A percentile compares a stretch with the other conserved stretches of the same genome.
phyloP scores from a whole-genome alignment of 1,284 basidiomycete genomes.

The Agroathelia rolfsii region DNA sequence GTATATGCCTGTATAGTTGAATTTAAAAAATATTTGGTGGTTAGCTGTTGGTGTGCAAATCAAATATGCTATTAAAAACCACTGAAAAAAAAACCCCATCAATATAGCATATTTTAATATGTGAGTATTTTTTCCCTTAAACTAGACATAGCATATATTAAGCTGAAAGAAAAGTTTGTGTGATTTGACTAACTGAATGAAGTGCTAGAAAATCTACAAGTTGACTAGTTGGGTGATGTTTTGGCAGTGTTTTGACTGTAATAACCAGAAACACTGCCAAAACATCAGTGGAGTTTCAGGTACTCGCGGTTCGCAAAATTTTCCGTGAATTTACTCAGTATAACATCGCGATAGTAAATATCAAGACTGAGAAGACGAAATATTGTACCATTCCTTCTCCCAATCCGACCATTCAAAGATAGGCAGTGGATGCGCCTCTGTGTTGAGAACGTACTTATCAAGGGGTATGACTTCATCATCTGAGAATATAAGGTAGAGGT shows the following conservation, averaged over 20 bases:
- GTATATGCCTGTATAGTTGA: no score
- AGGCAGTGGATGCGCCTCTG: constrained; percentile 49
- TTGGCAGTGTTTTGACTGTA: constrained; percentile 9
- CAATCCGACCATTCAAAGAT: constrained; percentile 34
- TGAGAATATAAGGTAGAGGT: constrained; percentile 31
- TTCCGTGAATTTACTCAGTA: not conserved
- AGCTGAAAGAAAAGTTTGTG: no score
- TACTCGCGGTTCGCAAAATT: not conserved
- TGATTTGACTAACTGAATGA: no score
- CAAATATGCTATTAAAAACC: no score
- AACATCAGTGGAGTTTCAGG: not conserved
- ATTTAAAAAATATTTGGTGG: no score
- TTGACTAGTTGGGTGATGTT: no score
- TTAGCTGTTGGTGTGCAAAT: no score
- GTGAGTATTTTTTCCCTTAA: no score
- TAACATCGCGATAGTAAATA: constrained; percentile 21
- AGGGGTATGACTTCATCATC: constrained; percentile 37
- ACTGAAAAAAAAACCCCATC: no score
- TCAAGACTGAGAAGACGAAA: not conserved
- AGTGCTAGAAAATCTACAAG: no score
- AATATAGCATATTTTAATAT: no score
- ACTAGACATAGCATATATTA: no score
- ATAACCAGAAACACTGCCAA: constrained; percentile 1
- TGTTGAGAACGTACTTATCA: constrained; percentile 54
- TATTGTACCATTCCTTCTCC: constrained; percentile 16